Percentiles rank a stretch among this genome's conserved stretches.
phyloP scores from a whole-genome alignment of 768 basidiomycete species.

The Tephrocybe sp. region DNA sequence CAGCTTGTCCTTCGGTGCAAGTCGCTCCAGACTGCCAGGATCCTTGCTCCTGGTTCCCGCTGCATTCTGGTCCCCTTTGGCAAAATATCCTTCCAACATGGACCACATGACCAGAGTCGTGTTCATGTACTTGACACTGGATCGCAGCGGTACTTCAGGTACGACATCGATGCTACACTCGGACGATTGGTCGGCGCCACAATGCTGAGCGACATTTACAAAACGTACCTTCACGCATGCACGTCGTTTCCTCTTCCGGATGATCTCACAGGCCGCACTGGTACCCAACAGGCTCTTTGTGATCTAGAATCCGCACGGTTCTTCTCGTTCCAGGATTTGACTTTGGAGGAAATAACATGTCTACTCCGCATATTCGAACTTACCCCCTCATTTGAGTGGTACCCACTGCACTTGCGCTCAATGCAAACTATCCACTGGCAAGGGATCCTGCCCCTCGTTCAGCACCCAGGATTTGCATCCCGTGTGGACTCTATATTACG shows the following conservation, averaged over 20 bases:
- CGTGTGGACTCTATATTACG: constrained; percentile 26
- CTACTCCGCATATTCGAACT: constrained; percentile 32
- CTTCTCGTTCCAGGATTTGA: constrained; percentile 38
- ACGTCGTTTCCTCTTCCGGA: constrained; percentile 41
- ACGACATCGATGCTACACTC: constrained; percentile 31
- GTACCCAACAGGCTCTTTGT: constrained; percentile 41
- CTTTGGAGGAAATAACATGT: constrained; percentile 25
- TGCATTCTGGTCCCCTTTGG: constrained; percentile 41
- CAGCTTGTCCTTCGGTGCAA: constrained; percentile 37
- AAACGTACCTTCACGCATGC: constrained; percentile 43
- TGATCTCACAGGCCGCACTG: constrained; percentile 40
- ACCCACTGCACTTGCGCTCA: constrained; percentile 30
- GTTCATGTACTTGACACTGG: constrained; percentile 19
- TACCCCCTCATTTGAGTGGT: constrained; percentile 33
- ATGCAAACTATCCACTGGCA: constrained; percentile 43
- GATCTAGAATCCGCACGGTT: constrained; percentile 35
- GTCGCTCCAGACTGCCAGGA: constrained; percentile 4
- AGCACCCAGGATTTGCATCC: constrained; percentile 28
- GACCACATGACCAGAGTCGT: constrained; percentile 17
- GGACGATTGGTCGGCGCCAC: constrained; percentile 29
- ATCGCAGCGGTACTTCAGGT: constrained; percentile 19
- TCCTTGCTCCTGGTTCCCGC: constrained; percentile 21
- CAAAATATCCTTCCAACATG: constrained; percentile 16
- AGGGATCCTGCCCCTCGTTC: constrained; percentile 21
- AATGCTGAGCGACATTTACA: constrained; percentile 31